Percentiles rank a stretch among this genome's conserved stretches.
These are phyloP conservation scores for Phytophthora vignae DNA, from an alignment of 352 stramenopile species.

Conservation along the genomic window DNA sequence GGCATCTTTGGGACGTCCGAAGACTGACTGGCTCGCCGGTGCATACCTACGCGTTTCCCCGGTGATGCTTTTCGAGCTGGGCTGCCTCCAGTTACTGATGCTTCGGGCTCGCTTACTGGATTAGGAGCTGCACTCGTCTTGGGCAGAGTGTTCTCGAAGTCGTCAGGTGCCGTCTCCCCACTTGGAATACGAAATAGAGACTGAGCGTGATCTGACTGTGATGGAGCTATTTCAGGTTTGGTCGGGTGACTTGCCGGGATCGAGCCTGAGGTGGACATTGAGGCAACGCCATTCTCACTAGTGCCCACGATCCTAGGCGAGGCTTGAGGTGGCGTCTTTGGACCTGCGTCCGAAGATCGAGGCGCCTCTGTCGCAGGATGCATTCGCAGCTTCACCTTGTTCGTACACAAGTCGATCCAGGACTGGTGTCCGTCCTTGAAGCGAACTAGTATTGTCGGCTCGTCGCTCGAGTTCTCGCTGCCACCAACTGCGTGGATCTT, in stretches of 20 bases:
- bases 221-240: background rate
- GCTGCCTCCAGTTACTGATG: background rate
- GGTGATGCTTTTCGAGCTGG: background rate
- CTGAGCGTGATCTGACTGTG: background rate
- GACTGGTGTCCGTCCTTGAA: constrained; percentile 39
- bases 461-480: background rate
- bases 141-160: background rate
- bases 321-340: background rate
- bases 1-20: constrained; percentile 5
- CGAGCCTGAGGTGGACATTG: background rate
- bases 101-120: background rate
- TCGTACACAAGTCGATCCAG: constrained; percentile 34
- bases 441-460: constrained; percentile 32
- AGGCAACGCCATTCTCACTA: background rate
- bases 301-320: background rate
- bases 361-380: constrained; percentile 7
- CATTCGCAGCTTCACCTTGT: constrained; percentile 42
- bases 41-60: constrained; percentile 8
- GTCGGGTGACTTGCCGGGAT: background rate
- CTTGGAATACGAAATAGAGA: constrained; percentile 17
- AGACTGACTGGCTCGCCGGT: constrained; percentile 19
- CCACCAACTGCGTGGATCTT: constrained; percentile 27
- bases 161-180: background rate
- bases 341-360: background rate
- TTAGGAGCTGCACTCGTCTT: background rate